Evolutionary conservation across 495 filamentous ascomycete species (phyloP), one percentile per base, ranked within the genome.

Genomic region (Aspergillus heteromorphus): DNA sequence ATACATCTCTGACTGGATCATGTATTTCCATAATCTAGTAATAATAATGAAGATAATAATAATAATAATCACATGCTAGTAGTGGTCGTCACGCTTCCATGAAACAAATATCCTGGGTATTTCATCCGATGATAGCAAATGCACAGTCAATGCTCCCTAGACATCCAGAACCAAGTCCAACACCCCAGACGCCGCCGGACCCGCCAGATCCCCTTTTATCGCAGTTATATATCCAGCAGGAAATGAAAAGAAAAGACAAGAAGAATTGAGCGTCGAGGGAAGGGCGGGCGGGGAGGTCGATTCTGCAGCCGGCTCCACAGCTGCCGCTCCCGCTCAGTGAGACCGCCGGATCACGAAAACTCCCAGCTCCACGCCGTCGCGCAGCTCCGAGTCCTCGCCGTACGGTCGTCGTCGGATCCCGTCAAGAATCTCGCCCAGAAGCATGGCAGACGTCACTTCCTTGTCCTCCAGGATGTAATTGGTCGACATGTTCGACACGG

Each of bases 381-480:
- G 70, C 49, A 69, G 75, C 30, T 73, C 68, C 19, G 60, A 71
- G 49, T 71, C 71, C 29, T 73, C 73, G 25, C 69, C 67, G 51
- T 78, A 80, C 10, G 68, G 68, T 38, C 75, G 68, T 59, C 65
- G 68, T 62, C 70, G 73, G 53, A 89, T 78, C 17, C 84, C 83
- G 30, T 87, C 80, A 45, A 86, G 71, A 48, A 89, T 80, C 58
- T 87, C 81, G 43, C 80, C 72, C 20, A 87, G 73, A 14, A 88
- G 59, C 60, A 77, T 77, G 40, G 82, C 67, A 1, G 79, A 73
- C 4, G 75, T 79, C 23, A 80, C 68, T 20, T 79, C 72, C 50
- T 79, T 69, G 54, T 66, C 58, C 18, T 66, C 54, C 58, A 73
- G 54, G 25, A 70, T 51, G 40, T 67, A 65, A 51, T 69, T 63